Evolutionary conservation across 176 grass and related monocot genomes (phyloP).

Genomic region (Oryza glumipatula): DNA sequence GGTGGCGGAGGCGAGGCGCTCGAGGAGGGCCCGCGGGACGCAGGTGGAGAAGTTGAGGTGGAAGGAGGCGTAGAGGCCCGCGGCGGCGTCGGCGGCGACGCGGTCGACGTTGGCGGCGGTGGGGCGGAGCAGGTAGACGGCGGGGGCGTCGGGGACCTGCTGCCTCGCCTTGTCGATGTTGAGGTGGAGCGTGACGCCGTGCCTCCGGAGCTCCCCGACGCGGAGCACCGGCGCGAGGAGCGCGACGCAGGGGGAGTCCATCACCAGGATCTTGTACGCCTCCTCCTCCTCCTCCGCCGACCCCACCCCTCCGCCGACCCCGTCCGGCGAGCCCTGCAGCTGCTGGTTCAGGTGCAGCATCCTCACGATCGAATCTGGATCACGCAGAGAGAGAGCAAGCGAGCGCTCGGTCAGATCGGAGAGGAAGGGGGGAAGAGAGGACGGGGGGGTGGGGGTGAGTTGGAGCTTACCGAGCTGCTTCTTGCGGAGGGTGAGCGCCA

Average conservation of each 20-base stretch:
- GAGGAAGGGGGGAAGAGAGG: neutral
- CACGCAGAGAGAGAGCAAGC: neutral
- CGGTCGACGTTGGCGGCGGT: slow-evolving; percentile 76
- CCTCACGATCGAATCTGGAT: neutral
- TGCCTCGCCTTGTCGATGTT: slow-evolving; percentile 34
- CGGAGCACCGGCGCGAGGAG: slow-evolving; percentile 82
- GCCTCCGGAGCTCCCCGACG: slow-evolving; percentile 74
- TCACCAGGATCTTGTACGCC: slow-evolving; percentile 96
- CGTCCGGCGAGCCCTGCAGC: neutral
- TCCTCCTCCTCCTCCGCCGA: slow-evolving; percentile 61
- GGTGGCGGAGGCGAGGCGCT: slow-evolving; percentile 64
- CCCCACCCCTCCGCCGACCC: slow-evolving; percentile 1
- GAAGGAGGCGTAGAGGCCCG: slow-evolving; percentile 82
- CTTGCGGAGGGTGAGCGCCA: neutral
- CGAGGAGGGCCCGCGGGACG: slow-evolving; percentile 74
- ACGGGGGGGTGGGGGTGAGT: neutral
- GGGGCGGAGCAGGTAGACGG: slow-evolving; percentile 81
- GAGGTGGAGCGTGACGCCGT: slow-evolving; percentile 53
- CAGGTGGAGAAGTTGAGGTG: slow-evolving; percentile 94
- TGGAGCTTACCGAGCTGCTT: neutral
- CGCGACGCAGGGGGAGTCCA: slow-evolving; percentile 71
- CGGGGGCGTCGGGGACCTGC: slow-evolving; percentile 75
- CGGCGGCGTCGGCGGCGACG: slow-evolving; percentile 70
- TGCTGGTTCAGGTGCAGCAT: neutral
- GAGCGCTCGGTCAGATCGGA: neutral